Evolutionary conservation across 768 basidiomycete species (phyloP).

Genomic region (Auriculariales sp.): DNA sequence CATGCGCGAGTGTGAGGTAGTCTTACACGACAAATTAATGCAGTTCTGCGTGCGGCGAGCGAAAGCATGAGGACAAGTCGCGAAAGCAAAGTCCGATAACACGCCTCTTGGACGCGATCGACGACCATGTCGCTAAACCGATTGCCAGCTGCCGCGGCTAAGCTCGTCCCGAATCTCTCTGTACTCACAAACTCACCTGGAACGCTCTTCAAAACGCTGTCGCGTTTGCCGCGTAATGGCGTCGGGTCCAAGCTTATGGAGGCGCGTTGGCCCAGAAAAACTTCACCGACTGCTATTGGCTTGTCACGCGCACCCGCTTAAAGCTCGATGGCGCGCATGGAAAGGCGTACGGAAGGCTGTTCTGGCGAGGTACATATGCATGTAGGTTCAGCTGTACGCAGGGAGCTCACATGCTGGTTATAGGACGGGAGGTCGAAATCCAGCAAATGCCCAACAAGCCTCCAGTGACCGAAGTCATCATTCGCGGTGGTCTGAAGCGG

Average conservation of each 20-base stretch:
- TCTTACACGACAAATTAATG: too few relatives aligned
- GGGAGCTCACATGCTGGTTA: background rate
- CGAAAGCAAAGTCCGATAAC: background rate
- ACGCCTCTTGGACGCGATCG: background rate
- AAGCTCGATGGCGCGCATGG: conserved; percentile 65
- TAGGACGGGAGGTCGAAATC: background rate
- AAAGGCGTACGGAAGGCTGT: conserved; percentile 67
- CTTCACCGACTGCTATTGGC: conserved; percentile 58
- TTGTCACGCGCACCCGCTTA: conserved; percentile 53
- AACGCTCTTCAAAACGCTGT: conserved; percentile 59
- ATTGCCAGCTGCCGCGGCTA: background rate
- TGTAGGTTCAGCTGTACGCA: background rate
- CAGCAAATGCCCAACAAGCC: conserved; percentile 32
- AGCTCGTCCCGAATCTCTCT: conserved; percentile 3
- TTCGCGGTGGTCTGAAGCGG: conserved; percentile 62
- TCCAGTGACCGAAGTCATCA: conserved; percentile 35
- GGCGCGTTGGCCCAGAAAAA: conserved; percentile 58
- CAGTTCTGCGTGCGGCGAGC: background rate
- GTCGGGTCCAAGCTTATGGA: conserved; percentile 59
- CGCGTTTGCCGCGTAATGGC: conserved; percentile 51
- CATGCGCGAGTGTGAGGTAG: too few relatives aligned
- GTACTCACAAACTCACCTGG: conserved; percentile 23
- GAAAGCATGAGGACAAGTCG: background rate
- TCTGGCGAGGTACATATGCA: conserved; percentile 55
- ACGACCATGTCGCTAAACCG: background rate